A percentile compares a stretch with the other conserved stretches of the same genome.
phyloP scores from a whole-genome alignment of 768 basidiomycete genomes.

The Thelephora aurantiotincta region DNA sequence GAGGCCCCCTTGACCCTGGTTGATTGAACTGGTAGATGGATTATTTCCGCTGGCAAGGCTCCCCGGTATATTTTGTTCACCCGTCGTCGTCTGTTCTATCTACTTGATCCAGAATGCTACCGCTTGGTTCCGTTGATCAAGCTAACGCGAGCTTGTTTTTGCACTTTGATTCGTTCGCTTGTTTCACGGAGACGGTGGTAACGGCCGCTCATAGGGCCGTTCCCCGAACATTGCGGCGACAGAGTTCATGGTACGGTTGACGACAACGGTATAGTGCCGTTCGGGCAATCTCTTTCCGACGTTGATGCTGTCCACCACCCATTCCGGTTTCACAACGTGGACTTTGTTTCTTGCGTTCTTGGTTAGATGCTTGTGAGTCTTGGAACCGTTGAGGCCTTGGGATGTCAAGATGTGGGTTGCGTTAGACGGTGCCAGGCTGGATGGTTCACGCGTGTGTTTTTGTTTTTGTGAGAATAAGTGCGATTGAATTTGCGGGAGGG shows the following conservation, averaged over 20 bases:
- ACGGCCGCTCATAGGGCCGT: no score
- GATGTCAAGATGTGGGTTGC: slow-evolving; percentile 76
- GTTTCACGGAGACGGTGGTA: no score
- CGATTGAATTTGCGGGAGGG: background rate
- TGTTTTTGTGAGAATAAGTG: background rate
- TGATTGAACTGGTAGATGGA: no score
- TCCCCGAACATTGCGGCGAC: slow-evolving; percentile 23
- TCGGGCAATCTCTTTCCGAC: slow-evolving; percentile 49
- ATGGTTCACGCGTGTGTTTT: no score
- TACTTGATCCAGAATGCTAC: no score
- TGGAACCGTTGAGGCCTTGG: slow-evolving; percentile 52
- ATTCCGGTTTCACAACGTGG: slow-evolving; percentile 62
- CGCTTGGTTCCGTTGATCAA: no score
- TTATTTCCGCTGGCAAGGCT: no score
- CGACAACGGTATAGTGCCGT: slow-evolving; percentile 37
- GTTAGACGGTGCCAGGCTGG: slow-evolving; percentile 39
- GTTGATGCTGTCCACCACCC: slow-evolving; percentile 56
- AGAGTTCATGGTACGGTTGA: slow-evolving; percentile 21
- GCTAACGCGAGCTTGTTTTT: no score
- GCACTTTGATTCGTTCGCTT: no score
- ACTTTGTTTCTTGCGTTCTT: slow-evolving; percentile 31
- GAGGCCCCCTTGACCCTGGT: no score
- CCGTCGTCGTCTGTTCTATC: no score
- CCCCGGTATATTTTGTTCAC: no score
- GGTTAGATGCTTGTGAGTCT: slow-evolving; percentile 51